Evolutionary conservation across 768 basidiomycete genomes (phyloP).

Genomic region (Tubosaeta sp.): DNA sequence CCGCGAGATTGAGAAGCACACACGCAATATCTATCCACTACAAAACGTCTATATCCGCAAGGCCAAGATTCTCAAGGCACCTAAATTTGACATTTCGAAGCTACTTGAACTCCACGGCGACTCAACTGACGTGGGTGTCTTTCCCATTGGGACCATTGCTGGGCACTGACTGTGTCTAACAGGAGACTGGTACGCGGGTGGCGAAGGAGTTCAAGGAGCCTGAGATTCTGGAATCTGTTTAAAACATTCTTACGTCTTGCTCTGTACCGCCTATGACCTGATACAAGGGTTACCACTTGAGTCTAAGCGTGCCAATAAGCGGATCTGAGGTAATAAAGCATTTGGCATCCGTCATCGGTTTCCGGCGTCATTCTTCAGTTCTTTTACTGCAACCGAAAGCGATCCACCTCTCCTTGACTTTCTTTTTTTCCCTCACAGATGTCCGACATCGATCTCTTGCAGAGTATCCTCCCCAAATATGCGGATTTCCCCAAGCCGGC

Average conservation of each 20-base stretch:
- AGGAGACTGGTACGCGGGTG: conserved; percentile 95
- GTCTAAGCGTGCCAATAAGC: neutral
- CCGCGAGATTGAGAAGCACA: conserved; percentile 98
- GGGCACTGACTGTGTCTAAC: conserved; percentile 10
- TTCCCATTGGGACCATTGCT: neutral
- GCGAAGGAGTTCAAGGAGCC: conserved; percentile 98
- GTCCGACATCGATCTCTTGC: conserved; percentile 75
- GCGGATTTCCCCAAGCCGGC: conserved; percentile 92
- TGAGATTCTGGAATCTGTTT: conserved; percentile 88
- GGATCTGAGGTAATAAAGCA: neutral
- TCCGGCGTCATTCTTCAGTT: neutral
- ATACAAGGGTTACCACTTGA: conserved; percentile 21
- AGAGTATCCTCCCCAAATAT: conserved; percentile 54
- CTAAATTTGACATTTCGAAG: conserved; percentile 94
- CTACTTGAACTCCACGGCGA: conserved; percentile 96
- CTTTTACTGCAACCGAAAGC: neutral
- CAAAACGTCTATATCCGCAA: conserved; percentile 99
- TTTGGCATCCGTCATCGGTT: neutral
- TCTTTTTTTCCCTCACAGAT: conserved; percentile 21
- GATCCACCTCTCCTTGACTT: conserved; percentile 1
- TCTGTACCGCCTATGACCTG: conserved; percentile 36
- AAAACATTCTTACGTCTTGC: conserved; percentile 38
- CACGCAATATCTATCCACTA: conserved; percentile 93
- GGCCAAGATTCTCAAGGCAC: conserved; percentile 98
- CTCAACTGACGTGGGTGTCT: conserved; percentile 73